A percentile compares a stretch with the other conserved stretches of the same genome.
These are phyloP conservation scores for Aspergillus proliferans DNA, from an alignment of 2,329 filamentous ascomycete genomes.

Conservation along the genomic window DNA sequence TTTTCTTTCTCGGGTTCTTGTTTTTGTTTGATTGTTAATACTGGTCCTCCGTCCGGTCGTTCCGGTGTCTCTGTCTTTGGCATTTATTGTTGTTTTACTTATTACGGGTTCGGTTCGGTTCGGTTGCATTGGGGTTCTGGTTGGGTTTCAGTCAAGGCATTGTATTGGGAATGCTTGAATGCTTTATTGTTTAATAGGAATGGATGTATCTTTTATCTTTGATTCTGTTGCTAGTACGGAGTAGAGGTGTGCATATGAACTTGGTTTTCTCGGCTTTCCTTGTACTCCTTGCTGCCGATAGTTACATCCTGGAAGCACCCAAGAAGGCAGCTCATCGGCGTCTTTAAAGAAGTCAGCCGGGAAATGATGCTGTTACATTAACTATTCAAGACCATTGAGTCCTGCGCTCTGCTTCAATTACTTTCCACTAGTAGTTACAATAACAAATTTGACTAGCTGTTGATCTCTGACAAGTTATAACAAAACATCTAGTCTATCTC, in stretches of 20 bases:
- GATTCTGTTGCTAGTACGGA: no score
- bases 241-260: not conserved
- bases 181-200: conserved; percentile 3
- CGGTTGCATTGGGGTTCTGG: conserved; percentile 7
- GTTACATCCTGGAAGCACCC: no score
- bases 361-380: no score
- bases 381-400: no score
- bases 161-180: conserved; percentile 8
- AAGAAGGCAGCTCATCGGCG: no score
- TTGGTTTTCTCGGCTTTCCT: not conserved
- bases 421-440: no score
- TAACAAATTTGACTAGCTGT: not conserved
- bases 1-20: conserved; percentile 4
- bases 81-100: conserved; percentile 7
- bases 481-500: not conserved
- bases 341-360: no score
- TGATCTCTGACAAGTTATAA: not conserved
- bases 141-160: not conserved
- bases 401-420: no score
- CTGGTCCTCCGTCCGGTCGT: not conserved
- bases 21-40: conserved; percentile 4
- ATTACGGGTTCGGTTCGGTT: not conserved
- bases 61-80: not conserved
- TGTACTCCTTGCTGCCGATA: not conserved
- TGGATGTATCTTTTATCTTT: not conserved